These are phyloP conservation scores for Termitomyces eurrhizus DNA, from an alignment of 768 basidiomycete species.

Conservation along the genomic window DNA sequence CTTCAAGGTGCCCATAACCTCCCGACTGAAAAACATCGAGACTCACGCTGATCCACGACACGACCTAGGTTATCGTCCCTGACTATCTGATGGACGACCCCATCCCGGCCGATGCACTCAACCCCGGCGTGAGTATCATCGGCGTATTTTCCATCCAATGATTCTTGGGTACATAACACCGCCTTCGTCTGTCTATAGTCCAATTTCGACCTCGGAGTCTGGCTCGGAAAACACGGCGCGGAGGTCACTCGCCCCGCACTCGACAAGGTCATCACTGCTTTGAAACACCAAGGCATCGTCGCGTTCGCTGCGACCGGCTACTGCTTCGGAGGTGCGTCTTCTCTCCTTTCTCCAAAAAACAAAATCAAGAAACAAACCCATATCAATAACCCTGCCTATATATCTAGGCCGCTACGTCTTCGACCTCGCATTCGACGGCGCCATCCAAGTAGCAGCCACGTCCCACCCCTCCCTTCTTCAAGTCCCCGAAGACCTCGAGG, in stretches of 20 bases:
- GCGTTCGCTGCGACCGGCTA: conserved; percentile 60
- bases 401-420: conserved; percentile 49
- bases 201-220: conserved; percentile 35
- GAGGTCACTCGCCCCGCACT: conserved; percentile 42
- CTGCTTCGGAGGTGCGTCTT: conserved; percentile 59
- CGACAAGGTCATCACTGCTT: conserved; percentile 51
- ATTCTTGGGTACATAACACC: background rate
- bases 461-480: conserved; percentile 64
- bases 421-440: conserved; percentile 56
- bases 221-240: conserved; percentile 40
- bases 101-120: conserved; percentile 32
- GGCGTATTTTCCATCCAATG: background rate
- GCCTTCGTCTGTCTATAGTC: conserved; percentile 12
- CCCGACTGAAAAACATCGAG: background rate
- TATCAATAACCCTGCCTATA: background rate
- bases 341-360: background rate
- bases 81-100: conserved; percentile 43
- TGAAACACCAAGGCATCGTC: conserved; percentile 58
- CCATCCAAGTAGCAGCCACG: conserved; percentile 43
- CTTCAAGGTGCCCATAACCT: conserved; percentile 29
- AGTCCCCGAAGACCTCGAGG: conserved; percentile 60
- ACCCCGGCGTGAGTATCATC: conserved; percentile 23
- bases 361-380: background rate
- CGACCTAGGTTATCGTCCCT: conserved; percentile 32
- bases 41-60: background rate